These are phyloP conservation scores for Aspergillus carlsbadensis DNA, from an alignment of 495 filamentous ascomycete species.

Conservation along the genomic window DNA sequence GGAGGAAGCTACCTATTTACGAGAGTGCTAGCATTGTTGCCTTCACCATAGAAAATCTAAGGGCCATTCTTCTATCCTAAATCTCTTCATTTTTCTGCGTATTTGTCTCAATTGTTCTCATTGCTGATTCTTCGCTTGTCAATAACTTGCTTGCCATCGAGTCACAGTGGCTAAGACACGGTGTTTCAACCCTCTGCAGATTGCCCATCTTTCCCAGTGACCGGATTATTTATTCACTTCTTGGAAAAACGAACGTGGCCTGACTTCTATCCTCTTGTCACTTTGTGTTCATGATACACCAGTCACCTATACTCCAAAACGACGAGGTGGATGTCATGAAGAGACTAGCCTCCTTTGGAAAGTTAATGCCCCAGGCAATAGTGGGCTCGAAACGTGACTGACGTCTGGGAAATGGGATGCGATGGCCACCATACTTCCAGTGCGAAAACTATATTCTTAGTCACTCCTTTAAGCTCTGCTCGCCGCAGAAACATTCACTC, in stretches of 20 bases:
- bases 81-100: too few relatives aligned
- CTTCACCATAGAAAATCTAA: too few relatives aligned
- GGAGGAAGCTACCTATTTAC: not conserved
- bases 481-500: not conserved
- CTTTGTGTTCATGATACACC: too few relatives aligned
- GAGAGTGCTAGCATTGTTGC: too few relatives aligned
- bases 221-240: not conserved
- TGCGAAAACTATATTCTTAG: not conserved
- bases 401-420: constrained; percentile 16
- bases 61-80: too few relatives aligned
- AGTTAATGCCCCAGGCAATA: constrained; percentile 20
- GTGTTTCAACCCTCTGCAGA: not conserved
- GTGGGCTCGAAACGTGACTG: constrained; percentile 20
- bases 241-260: not conserved
- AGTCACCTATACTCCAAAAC: not conserved
- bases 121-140: too few relatives aligned
- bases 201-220: not conserved
- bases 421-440: not conserved
- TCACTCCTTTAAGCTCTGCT: constrained; percentile 7
- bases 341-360: constrained; percentile 14
- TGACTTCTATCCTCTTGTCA: not conserved
- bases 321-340: not conserved
- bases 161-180: too few relatives aligned
- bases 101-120: too few relatives aligned
- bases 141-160: too few relatives aligned